These are phyloP conservation scores for Salix dunnii DNA, from an alignment of 345 rosid genomes.

Conservation along the genomic window DNA sequence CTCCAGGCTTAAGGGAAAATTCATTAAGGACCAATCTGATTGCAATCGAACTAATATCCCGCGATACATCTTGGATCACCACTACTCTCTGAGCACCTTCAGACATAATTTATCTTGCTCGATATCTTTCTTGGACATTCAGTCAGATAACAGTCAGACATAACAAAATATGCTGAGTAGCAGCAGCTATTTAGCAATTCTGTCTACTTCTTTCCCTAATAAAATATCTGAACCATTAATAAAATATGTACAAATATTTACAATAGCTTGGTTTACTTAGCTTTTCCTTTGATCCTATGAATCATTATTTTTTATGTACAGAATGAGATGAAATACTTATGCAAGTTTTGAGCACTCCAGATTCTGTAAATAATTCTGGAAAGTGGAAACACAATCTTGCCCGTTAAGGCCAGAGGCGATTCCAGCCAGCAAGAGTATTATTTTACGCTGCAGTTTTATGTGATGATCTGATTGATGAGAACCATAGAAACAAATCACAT, in stretches of 20 bases:
- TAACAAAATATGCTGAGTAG: too few species aligned
- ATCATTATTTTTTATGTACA: neutral
- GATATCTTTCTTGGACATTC: neutral
- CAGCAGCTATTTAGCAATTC: too few species aligned
- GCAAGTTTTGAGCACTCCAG: neutral
- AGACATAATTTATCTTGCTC: constrained; percentile 23
- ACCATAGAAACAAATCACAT: neutral
- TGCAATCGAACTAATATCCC: constrained; percentile 35
- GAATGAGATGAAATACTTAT: neutral
- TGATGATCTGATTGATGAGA: neutral
- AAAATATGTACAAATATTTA: too few species aligned
- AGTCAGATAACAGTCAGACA: too few species aligned
- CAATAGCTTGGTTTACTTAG: too few species aligned
- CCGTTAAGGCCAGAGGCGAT: neutral
- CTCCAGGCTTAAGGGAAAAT: constrained; percentile 45
- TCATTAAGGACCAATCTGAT: constrained; percentile 23
- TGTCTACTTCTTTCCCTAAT: too few species aligned
- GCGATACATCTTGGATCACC: constrained; percentile 47
- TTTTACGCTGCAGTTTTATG: neutral
- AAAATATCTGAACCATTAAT: too few species aligned
- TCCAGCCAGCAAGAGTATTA: neutral
- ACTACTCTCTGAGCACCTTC: constrained; percentile 33
- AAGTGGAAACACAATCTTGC: neutral
- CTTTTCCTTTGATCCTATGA: neutral
- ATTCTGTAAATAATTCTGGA: neutral